Evolutionary conservation across 805 yeast species (phyloP).

Genomic region (Yarrowia sp.): DNA sequence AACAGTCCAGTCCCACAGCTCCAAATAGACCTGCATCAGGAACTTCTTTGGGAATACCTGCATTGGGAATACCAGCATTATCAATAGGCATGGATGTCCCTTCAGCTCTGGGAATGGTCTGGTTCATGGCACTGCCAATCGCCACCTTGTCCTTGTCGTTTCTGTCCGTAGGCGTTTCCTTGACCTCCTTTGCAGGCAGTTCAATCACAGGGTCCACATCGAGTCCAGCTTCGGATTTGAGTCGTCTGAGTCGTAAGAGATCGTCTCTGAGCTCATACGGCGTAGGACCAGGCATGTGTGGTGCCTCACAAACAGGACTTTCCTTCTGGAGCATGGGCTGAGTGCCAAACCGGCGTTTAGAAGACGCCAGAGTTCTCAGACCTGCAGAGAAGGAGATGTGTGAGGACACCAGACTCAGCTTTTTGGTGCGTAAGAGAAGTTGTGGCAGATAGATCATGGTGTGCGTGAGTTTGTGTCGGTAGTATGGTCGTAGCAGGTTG

Average conservation of each 20-base stretch:
- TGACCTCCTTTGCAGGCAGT: background rate
- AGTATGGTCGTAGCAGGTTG: background rate
- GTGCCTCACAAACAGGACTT: slow-evolving; percentile 10
- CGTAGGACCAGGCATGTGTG: slow-evolving; percentile 1
- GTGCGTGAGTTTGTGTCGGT: background rate
- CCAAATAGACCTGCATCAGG: slow-evolving; percentile 2
- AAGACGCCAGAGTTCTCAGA: slow-evolving; percentile 9
- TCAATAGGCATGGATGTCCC: slow-evolving; percentile 22
- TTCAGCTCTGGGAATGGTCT: slow-evolving; percentile 3
- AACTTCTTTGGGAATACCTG: background rate
- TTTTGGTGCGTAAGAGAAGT: slow-evolving; percentile 6
- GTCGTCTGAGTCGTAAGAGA: background rate
- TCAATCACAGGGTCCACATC: slow-evolving; percentile 24
- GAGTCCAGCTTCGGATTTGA: slow-evolving; percentile 7
- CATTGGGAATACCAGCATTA: background rate
- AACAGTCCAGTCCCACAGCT: slow-evolving; percentile 2
- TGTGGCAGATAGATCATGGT: slow-evolving; percentile 21
- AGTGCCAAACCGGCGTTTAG: slow-evolving; percentile 7
- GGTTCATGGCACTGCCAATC: slow-evolving; percentile 1
- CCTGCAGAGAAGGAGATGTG: slow-evolving; percentile 20
- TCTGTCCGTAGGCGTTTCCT: background rate
- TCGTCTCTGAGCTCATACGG: slow-evolving; percentile 1
- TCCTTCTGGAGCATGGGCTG: slow-evolving; percentile 2
- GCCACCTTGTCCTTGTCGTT: slow-evolving; percentile 16
- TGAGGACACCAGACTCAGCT: slow-evolving; percentile 1